Evolutionary conservation across 2,329 filamentous ascomycete genomes (phyloP).

Genomic region (Lanzia echinophila): DNA sequence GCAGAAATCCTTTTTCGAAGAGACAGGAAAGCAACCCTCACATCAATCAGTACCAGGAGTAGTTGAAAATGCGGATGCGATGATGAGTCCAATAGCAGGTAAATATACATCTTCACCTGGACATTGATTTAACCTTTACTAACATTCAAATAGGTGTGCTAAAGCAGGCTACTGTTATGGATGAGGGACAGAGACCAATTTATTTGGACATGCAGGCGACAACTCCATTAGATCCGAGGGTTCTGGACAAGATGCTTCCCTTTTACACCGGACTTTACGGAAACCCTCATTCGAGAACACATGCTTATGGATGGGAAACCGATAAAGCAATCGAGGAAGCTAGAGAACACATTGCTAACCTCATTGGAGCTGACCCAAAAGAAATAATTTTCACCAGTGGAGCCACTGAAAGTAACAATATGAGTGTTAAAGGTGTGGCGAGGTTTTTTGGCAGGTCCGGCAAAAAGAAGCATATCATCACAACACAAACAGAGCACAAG

Average conservation of each 20-base stretch:
- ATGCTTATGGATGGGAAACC: slow-evolving; percentile 98
- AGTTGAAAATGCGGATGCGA: slow-evolving; percentile 40
- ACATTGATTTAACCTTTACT: slow-evolving; percentile 17
- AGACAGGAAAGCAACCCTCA: slow-evolving; percentile 29
- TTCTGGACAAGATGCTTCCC: slow-evolving; percentile 93
- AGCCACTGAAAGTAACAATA: slow-evolving; percentile 98
- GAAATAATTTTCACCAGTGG: slow-evolving; percentile 99
- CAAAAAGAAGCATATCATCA: slow-evolving; percentile 99
- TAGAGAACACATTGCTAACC: slow-evolving; percentile 70
- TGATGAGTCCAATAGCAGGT: slow-evolving; percentile 76
- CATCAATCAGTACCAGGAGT: slow-evolving; percentile 23
- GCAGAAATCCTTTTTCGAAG: slow-evolving; percentile 69
- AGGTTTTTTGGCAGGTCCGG: slow-evolving; percentile 87
- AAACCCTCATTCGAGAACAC: slow-evolving; percentile 94
- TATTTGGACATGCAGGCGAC: slow-evolving; percentile 99
- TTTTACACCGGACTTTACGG: slow-evolving; percentile 91
- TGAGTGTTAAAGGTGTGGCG: slow-evolving; percentile 98
- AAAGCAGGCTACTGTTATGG: slow-evolving; percentile 88
- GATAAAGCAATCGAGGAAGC: slow-evolving; percentile 90
- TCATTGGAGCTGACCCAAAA: slow-evolving; percentile 92
- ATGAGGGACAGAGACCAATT: slow-evolving; percentile 86
- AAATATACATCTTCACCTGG: slow-evolving; percentile 21
- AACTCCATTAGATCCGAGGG: slow-evolving; percentile 87
- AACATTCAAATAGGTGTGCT: slow-evolving; percentile 54
- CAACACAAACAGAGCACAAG: slow-evolving; percentile 96